Evolutionary conservation across 495 filamentous ascomycete genomes (phyloP).

Genomic region (Penicillium silybi): DNA sequence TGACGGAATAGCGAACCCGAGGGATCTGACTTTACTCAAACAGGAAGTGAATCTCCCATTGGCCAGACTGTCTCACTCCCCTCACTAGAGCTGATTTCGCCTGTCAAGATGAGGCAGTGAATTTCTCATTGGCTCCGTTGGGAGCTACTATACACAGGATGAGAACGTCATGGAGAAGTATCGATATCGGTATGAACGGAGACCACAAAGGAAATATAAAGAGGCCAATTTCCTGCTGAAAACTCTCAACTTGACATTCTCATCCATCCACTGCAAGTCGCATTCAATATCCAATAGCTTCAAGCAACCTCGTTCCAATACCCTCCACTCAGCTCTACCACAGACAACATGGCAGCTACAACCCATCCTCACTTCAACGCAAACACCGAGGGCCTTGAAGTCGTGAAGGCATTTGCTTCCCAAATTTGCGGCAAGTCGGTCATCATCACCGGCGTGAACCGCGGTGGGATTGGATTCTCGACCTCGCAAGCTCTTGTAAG

Average conservation of each 20-base stretch:
- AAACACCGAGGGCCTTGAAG: conserved; percentile 35
- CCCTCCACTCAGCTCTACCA: not conserved
- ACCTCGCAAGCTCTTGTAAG: conserved; percentile 42
- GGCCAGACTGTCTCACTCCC: not conserved
- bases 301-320: not conserved
- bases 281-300: not conserved
- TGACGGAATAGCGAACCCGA: too few relatives aligned
- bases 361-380: conserved; percentile 36
- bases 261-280: not conserved
- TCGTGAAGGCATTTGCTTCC: conserved; percentile 35
- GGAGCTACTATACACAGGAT: not conserved
- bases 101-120: conserved; percentile 5
- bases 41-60: conserved; percentile 8
- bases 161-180: not conserved
- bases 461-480: conserved; percentile 36
- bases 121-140: conserved; percentile 9
- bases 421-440: conserved; percentile 36
- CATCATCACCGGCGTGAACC: conserved; percentile 42
- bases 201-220: too few relatives aligned
- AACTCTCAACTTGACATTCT: not conserved
- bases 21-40: not conserved
- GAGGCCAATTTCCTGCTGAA: too few relatives aligned
- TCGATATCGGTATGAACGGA: not conserved
- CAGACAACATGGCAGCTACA: conserved; percentile 21
- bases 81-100: not conserved